These are phyloP conservation scores for Yarrowia sp. DNA, from an alignment of 805 yeast genomes.

Conservation along the genomic window DNA sequence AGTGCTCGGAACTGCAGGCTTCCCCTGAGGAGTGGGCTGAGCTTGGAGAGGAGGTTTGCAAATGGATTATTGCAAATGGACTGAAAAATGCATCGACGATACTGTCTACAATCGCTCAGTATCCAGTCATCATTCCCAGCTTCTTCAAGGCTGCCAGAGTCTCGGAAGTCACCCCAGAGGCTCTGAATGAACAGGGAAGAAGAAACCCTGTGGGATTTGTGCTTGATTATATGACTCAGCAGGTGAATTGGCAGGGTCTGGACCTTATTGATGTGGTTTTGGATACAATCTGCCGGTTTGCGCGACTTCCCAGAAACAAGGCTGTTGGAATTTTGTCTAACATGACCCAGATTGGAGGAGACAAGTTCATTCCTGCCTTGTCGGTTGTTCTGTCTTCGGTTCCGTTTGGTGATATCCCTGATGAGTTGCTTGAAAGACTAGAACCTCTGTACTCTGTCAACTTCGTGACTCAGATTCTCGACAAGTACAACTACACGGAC, in stretches of 20 bases:
- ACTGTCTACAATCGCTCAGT: background rate
- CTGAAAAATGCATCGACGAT: conserved; percentile 4
- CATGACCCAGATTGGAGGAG: conserved; percentile 26
- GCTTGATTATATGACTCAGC: conserved; percentile 12
- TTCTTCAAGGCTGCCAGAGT: conserved; percentile 27
- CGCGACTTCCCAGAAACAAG: conserved; percentile 21
- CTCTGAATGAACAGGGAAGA: conserved; percentile 15
- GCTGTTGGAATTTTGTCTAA: conserved; percentile 5
- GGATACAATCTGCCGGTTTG: conserved; percentile 1
- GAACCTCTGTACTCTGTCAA: conserved; percentile 15
- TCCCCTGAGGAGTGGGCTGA: conserved; percentile 12
- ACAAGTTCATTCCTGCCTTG: conserved; percentile 39
- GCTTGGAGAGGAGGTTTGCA: conserved; percentile 25
- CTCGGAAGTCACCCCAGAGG: background rate
- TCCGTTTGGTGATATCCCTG: conserved; percentile 20
- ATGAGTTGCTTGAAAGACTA: conserved; percentile 9
- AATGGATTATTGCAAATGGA: conserved; percentile 11
- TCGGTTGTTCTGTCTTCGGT: conserved; percentile 22
- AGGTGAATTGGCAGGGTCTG: conserved; percentile 27
- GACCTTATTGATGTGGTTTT: conserved; percentile 24
- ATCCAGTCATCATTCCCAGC: conserved; percentile 7
- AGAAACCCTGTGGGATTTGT: conserved; percentile 16
- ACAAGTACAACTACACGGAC: conserved; percentile 30
- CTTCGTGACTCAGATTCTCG: conserved; percentile 14
- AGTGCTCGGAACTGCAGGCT: background rate